phyloP scores from a whole-genome alignment of 805 yeast species.

The Debaryomyces hansenii region DNA sequence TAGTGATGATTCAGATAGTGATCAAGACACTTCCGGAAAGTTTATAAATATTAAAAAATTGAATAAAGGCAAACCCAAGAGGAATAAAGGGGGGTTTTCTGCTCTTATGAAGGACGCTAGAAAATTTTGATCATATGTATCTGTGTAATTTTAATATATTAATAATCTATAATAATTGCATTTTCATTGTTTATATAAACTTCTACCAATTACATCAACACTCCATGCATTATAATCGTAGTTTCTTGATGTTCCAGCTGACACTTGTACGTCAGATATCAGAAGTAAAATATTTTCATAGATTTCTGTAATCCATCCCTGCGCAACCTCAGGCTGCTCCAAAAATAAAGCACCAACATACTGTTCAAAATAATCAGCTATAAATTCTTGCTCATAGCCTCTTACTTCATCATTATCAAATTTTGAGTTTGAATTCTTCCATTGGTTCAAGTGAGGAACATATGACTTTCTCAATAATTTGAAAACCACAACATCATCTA shows the following conservation, averaged over 20 bases:
- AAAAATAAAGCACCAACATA: constrained; percentile 42
- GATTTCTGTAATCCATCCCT: constrained; percentile 30
- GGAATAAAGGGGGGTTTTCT: constrained; percentile 28
- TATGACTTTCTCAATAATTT: constrained; percentile 23
- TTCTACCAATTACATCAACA: constrained; percentile 34
- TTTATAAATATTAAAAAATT: constrained; percentile 26
- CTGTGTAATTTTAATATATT: background rate
- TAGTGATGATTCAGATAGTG: constrained; percentile 15
- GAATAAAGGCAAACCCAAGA: constrained; percentile 16
- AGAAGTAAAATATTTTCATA: constrained; percentile 30
- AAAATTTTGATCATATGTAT: background rate
- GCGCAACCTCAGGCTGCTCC: constrained; percentile 38
- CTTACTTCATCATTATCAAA: constrained; percentile 12
- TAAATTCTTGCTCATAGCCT: constrained; percentile 40
- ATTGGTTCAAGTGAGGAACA: constrained; percentile 21
- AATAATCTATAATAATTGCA: background rate
- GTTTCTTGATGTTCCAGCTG: constrained; percentile 2
- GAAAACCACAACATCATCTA: constrained; percentile 29
- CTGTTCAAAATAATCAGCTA: constrained; percentile 43
- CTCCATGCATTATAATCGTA: constrained; percentile 32
- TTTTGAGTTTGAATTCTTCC: constrained; percentile 12
- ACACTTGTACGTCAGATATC: constrained; percentile 14
- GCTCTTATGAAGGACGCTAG: constrained; percentile 31
- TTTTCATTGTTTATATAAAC: background rate
- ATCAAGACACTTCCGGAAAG: constrained; percentile 9